Conservation (phyloP, 2,329 filamentous ascomycete genomes). For the Pyrenophora seminiperda region DNA sequence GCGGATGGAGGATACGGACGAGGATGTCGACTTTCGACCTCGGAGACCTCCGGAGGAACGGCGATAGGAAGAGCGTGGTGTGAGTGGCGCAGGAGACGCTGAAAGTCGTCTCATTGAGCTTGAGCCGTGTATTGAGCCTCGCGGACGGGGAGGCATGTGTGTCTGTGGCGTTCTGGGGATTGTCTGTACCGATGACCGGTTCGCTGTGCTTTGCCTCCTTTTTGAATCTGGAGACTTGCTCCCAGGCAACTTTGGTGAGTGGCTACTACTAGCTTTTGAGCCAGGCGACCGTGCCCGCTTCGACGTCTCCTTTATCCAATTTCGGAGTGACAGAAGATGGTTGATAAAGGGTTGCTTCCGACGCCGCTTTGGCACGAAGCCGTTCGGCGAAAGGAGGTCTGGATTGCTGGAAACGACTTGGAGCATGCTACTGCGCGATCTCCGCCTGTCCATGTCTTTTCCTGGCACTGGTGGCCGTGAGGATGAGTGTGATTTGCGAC, state of each 20-base stretch:
- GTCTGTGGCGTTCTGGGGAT: conserved; percentile 47
- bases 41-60: conserved; percentile 82
- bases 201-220: conserved; percentile 45
- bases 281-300: conserved; percentile 44
- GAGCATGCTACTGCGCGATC: conserved; percentile 81
- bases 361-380: conserved; percentile 61
- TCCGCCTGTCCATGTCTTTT: conserved; percentile 72
- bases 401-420: conserved; percentile 78
- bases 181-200: conserved; percentile 42
- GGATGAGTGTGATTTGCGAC: conserved; percentile 77
- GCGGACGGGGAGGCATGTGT: conserved; percentile 47
- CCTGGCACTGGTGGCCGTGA: conserved; percentile 81
- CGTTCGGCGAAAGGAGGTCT: conserved; percentile 63
- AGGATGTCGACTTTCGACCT: conserved; percentile 93
- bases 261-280: conserved; percentile 43
- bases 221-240: conserved; percentile 37
- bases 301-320: conserved; percentile 71
- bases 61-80: conserved; percentile 83
- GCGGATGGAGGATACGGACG: conserved; percentile 89
- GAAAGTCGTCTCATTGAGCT: conserved; percentile 65
- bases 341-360: conserved; percentile 68
- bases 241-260: conserved; percentile 41
- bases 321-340: conserved; percentile 70
- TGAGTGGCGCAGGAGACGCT: conserved; percentile 83
- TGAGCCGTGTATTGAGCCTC: conserved; percentile 52